A percentile compares a stretch with the other conserved stretches of the same genome.
phyloP scores from a whole-genome alignment of 495 filamentous ascomycete species.

The Astrothelium macrocarpum region DNA sequence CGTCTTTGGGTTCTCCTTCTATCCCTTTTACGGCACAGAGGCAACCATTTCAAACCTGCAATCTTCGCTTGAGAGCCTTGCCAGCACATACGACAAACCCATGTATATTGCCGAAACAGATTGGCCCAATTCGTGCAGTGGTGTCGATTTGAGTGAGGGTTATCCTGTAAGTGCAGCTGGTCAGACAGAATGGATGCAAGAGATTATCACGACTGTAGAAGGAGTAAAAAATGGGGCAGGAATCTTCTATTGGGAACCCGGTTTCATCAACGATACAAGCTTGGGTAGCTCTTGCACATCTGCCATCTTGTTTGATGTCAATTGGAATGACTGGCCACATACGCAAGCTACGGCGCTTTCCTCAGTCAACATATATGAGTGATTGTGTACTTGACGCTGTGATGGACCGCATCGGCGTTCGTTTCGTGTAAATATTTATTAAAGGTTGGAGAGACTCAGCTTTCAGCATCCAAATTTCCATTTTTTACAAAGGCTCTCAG shows the following conservation, averaged over 20 bases:
- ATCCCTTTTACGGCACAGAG: conserved; percentile 36
- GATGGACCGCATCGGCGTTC: too few relatives aligned
- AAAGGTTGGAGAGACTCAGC: too few relatives aligned
- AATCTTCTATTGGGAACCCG: conserved; percentile 37
- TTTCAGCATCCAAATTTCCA: too few relatives aligned
- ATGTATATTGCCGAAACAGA: conserved; percentile 37
- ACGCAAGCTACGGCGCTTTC: neutral
- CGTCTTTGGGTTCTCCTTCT: conserved; percentile 36
- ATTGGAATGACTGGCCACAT: conserved; percentile 15
- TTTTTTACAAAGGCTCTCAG: too few relatives aligned
- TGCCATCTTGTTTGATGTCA: conserved; percentile 25
- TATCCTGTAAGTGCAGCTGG: conserved; percentile 30
- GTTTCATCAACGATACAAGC: conserved; percentile 31
- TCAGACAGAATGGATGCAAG: conserved; percentile 29
- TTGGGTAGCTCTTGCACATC: conserved; percentile 27
- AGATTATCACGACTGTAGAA: conserved; percentile 26
- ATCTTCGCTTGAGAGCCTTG: conserved; percentile 27
- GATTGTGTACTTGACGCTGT: too few relatives aligned
- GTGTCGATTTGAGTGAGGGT: conserved; percentile 22
- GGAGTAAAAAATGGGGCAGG: conserved; percentile 24
- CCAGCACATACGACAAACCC: conserved; percentile 32
- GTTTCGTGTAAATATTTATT: too few relatives aligned
- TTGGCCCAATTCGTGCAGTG: conserved; percentile 31
- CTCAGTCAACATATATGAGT: neutral
- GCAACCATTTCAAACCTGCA: conserved; percentile 33